A percentile compares a stretch with the other conserved stretches of the same genome.
Conservation (phyloP, 106 monocot genomes). For the Ottelia alismoides region DNA sequence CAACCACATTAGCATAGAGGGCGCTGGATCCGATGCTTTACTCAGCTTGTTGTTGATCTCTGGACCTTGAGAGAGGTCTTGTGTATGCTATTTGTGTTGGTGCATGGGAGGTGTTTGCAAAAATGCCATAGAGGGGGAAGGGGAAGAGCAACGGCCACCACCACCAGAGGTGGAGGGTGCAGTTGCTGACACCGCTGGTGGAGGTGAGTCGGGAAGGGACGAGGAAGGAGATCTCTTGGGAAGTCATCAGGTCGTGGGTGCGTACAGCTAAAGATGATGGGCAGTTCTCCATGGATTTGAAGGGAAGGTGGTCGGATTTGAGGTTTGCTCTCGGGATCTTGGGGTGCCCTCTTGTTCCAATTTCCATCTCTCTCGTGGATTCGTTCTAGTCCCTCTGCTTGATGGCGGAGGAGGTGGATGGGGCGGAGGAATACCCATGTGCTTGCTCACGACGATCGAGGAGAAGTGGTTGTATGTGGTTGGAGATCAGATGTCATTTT, state of each 20-base stretch:
- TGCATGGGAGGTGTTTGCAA: neutral
- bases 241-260: constrained; percentile 24
- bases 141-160: too few species aligned
- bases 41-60: neutral
- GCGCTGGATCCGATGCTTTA: too few species aligned
- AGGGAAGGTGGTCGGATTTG: constrained; percentile 15
- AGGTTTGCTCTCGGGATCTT: constrained; percentile 39
- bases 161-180: constrained; percentile 11
- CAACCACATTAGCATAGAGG: too few species aligned
- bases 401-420: too few species aligned
- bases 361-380: constrained; percentile 8
- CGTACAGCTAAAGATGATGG: constrained; percentile 6
- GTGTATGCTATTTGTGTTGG: neutral
- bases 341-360: constrained; percentile 43
- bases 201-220: constrained; percentile 9
- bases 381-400: constrained; percentile 4
- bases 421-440: too few species aligned
- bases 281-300: neutral
- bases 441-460: too few species aligned
- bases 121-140: constrained; percentile 16
- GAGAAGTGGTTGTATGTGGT: too few species aligned
- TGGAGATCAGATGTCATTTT: too few species aligned
- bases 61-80: neutral
- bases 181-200: constrained; percentile 31
- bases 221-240: constrained; percentile 40